Evolutionary conservation across 768 basidiomycete species (phyloP).

Genomic region (Xerocomus potaroensis): DNA sequence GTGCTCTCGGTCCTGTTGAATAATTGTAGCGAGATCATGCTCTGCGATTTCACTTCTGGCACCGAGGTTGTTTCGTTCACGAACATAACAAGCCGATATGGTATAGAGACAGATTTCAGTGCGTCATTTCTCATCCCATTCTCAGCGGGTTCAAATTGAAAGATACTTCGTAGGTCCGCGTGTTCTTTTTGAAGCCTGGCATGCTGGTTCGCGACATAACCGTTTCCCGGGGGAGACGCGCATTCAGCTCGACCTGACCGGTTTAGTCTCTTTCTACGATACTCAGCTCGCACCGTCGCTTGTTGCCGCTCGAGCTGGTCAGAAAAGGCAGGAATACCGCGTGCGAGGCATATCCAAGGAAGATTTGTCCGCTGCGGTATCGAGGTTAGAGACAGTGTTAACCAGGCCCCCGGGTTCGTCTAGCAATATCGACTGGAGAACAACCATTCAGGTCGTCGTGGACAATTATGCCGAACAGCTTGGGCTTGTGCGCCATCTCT

Average conservation of each 20-base stretch:
- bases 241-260: conserved; percentile 30
- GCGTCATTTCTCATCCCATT: background rate
- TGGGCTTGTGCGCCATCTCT: conserved; percentile 22
- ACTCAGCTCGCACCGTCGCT: conserved; percentile 29
- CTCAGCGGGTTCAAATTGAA: background rate
- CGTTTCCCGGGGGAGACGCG: conserved; percentile 35
- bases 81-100: conserved; percentile 3
- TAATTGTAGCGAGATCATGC: conserved; percentile 12
- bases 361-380: conserved; percentile 15
- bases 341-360: conserved; percentile 18
- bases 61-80: conserved; percentile 21
- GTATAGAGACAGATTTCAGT: background rate
- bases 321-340: conserved; percentile 31
- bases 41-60: background rate
- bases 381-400: conserved; percentile 6
- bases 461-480: conserved; percentile 32
- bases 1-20: no score
- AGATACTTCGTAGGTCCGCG: background rate
- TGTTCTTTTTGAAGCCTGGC: conserved; percentile 2
- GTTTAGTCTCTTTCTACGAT: conserved; percentile 37
- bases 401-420: conserved; percentile 11
- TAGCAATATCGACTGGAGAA: conserved; percentile 34
- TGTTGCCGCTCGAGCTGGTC: conserved; percentile 19
- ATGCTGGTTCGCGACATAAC: conserved; percentile 29
- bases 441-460: conserved; percentile 25